phyloP scores from a whole-genome alignment of 2,329 filamentous ascomycete genomes.

The Plenodomus biglobosus region DNA sequence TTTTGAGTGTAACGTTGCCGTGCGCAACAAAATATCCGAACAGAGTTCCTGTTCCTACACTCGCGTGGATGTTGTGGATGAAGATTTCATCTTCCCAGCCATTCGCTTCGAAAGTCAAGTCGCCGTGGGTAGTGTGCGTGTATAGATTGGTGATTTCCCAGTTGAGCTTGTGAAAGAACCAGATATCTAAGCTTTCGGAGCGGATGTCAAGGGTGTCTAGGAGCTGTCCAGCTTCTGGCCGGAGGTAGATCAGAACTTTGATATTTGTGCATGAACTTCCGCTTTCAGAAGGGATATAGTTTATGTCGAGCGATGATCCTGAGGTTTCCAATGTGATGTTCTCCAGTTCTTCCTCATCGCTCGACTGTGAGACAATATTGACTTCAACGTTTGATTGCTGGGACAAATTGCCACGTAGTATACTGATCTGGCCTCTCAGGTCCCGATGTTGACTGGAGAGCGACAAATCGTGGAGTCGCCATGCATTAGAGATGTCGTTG shows the following conservation, averaged over 20 bases:
- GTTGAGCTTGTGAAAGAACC: conserved; percentile 6
- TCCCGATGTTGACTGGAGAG: no score
- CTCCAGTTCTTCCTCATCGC: no score
- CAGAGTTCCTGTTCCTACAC: conserved; percentile 9
- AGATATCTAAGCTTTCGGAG: conserved; percentile 10
- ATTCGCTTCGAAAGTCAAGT: conserved; percentile 2
- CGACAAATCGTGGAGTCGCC: no score
- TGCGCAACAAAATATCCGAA: conserved; percentile 10
- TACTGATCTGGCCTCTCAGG: no score
- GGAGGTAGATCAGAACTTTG: conserved; percentile 11
- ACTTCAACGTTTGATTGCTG: no score
- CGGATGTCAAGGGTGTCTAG: conserved; percentile 13
- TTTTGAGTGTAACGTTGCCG: conserved; percentile 14
- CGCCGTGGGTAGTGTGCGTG: conserved; percentile 14
- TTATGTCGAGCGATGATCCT: no score
- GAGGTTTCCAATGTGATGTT: no score
- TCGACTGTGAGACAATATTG: no score
- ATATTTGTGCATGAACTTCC: conserved; percentile 7
- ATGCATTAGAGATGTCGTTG: no score
- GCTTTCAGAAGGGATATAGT: no score
- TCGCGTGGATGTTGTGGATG: conserved; percentile 14
- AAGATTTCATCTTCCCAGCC: conserved; percentile 8
- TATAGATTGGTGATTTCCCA: conserved; percentile 18
- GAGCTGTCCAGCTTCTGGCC: conserved; percentile 4
- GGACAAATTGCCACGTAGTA: no score